phyloP scores from a whole-genome alignment of 1,139 yeast species.

The Candida neerlandica region DNA sequence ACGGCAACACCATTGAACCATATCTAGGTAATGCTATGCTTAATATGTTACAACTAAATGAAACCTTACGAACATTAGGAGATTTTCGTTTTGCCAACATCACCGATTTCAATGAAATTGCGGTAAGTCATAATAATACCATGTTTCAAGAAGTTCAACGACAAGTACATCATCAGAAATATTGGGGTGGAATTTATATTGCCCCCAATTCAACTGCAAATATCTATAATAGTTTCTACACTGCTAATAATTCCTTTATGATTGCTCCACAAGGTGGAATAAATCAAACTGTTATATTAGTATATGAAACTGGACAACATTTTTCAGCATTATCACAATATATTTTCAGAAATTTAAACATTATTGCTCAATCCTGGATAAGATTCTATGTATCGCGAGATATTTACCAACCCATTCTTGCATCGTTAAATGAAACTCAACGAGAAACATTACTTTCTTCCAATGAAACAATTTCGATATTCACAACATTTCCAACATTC shows the following conservation, averaged over 20 bases:
- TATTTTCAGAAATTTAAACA: conserved; percentile 40
- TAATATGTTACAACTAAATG: conserved; percentile 22
- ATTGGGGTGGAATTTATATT: conserved; percentile 57
- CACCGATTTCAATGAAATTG: conserved; percentile 30
- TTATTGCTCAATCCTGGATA: conserved; percentile 30
- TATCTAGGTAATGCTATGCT: conserved; percentile 38
- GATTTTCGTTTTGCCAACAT: conserved; percentile 41
- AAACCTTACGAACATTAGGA: conserved; percentile 25
- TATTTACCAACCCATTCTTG: conserved; percentile 24
- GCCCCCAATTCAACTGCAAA: conserved; percentile 43
- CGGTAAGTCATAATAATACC: conserved; percentile 33
- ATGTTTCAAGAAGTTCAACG: conserved; percentile 36
- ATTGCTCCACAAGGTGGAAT: conserved; percentile 13
- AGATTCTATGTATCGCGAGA: conserved; percentile 22
- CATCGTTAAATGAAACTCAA: conserved; percentile 17
- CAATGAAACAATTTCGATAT: conserved; percentile 21
- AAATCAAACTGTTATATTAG: conserved; percentile 29
- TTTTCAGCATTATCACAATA: conserved; percentile 42
- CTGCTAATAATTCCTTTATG: conserved; percentile 22
- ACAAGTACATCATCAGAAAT: conserved; percentile 49
- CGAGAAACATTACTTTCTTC: conserved; percentile 17
- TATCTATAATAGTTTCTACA: conserved; percentile 35
- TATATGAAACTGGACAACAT: conserved; percentile 60
- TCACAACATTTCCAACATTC: conserved; percentile 26
- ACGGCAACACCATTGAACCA: conserved; percentile 24